Base-by-base conservation (phyloP, 352 stramenopile genomes). In the Globisporangium lucens region DNA sequence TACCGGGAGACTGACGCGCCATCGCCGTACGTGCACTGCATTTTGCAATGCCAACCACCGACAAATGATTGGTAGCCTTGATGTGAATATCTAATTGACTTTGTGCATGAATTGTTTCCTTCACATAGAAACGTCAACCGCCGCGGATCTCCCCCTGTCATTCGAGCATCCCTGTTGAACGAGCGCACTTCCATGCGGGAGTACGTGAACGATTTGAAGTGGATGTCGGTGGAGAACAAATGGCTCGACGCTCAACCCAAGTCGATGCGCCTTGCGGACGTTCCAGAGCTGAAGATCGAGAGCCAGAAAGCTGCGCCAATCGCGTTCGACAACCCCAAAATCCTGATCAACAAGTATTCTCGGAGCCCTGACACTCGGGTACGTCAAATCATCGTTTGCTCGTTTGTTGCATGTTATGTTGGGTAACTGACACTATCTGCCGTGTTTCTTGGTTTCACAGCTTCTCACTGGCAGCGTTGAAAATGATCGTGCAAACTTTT, bases 1-100 rank as follows among this genome's bases (percentile, higher is more conserved):
- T 94, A 94, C 70, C 86, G 87, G n/a, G 89, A 96, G 69, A 74
- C 93, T 41, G 89, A 96, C 70, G 85, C 90, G 0, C 89, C 89
- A 41, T 93, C 89, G 8, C 89, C 89, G 89, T 96, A 92, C 57
- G 70, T 69, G 36, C 61, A 52, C 58, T 9, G 17, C 3, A 9
- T 43, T 36, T n/a, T 33, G 15, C 43, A 51, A 51, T 24, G 43
- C 2, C 43, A 51, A 2, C 43, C 17, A 24, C 7, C 17, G 5
- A 12, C 43, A 51, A 4, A 22, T 41, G 59, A 22, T 29, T n/a
- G 27, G 7, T 4, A 61, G 12, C 33, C 12, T 36, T 22, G 56
- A 9, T 43, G 49, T 30, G 56, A 38, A 29, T 29, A 15, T 1
- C 24, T n/a, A 56, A 9, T 3, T 17, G 43, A 58, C n/a, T 63